These are phyloP conservation scores for Penicillium fimorum DNA, from an alignment of 495 filamentous ascomycete genomes.

Conservation along the genomic window DNA sequence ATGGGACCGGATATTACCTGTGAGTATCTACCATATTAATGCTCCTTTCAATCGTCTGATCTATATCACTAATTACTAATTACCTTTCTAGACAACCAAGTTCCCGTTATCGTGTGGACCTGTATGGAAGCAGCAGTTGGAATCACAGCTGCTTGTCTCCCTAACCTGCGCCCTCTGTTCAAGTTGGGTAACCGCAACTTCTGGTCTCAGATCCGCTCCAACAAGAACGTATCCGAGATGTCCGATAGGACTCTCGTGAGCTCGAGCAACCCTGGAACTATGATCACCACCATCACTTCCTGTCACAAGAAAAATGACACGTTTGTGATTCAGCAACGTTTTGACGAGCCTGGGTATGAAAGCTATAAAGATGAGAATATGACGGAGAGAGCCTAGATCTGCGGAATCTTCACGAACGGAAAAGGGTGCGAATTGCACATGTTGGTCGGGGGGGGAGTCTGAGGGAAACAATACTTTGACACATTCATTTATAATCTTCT, in stretches of 20 bases:
- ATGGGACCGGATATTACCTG: slow-evolving; percentile 28
- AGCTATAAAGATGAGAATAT: background rate
- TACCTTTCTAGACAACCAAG: slow-evolving; percentile 23
- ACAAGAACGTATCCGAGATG: slow-evolving; percentile 13
- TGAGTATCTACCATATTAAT: slow-evolving; percentile 6
- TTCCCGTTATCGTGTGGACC: slow-evolving; percentile 29
- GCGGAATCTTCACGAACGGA: background rate
- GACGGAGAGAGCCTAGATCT: background rate
- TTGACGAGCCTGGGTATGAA: background rate
- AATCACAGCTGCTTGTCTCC: slow-evolving; percentile 29
- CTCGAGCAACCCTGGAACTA: slow-evolving; percentile 2
- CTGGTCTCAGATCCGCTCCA: slow-evolving; percentile 24
- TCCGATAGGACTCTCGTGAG: slow-evolving; percentile 16
- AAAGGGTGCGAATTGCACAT: background rate
- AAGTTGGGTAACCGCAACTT: slow-evolving; percentile 18
- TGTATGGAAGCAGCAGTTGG: slow-evolving; percentile 28
- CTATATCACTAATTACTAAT: slow-evolving; percentile 13
- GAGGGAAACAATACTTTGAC: background rate
- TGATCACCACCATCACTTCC: slow-evolving; percentile 9
- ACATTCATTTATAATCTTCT: background rate
- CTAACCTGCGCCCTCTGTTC: slow-evolving; percentile 29
- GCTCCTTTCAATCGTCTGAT: background rate
- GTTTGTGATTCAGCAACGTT: background rate
- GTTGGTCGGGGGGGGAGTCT: background rate
- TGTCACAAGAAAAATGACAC: background rate